A percentile compares a stretch with the other conserved stretches of the same genome.
phyloP scores from a whole-genome alignment of 2,329 filamentous ascomycete species.

The Penicillium sp. region DNA sequence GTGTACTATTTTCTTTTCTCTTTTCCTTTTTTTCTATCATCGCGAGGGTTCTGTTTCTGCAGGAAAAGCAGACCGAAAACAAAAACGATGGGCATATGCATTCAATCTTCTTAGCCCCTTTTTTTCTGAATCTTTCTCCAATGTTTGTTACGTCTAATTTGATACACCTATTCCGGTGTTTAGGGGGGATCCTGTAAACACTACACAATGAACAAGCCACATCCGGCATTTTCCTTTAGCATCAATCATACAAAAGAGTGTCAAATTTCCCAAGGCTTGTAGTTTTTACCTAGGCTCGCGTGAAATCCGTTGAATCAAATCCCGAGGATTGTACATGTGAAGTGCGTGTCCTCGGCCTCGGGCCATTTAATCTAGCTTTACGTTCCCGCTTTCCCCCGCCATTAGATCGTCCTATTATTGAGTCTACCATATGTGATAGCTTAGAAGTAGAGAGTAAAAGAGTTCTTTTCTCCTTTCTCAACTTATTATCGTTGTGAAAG shows the following conservation, averaged over 20 bases:
- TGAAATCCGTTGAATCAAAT: neutral
- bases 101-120: conserved; percentile 1
- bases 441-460: neutral
- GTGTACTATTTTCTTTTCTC: conserved; percentile 22
- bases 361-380: conserved; percentile 13
- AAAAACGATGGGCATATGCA: conserved; percentile 8
- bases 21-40: conserved; percentile 5
- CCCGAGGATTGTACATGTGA: conserved; percentile 17
- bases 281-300: neutral
- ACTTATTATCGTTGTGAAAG: neutral
- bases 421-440: neutral
- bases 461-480: neutral
- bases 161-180: conserved; percentile 19
- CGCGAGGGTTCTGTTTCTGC: neutral
- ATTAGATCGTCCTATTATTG: neutral
- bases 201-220: conserved; percentile 14
- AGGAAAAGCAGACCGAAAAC: conserved; percentile 5
- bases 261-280: neutral
- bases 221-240: neutral
- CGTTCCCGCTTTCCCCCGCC: conserved; percentile 5
- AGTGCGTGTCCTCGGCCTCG: conserved; percentile 18
- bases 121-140: neutral
- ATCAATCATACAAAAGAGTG: neutral
- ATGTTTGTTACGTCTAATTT: conserved; percentile 9
- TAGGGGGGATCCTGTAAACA: conserved; percentile 20